Conservation (phyloP, 495 filamentous ascomycete genomes). For the Lepidopterella palustris region DNA sequence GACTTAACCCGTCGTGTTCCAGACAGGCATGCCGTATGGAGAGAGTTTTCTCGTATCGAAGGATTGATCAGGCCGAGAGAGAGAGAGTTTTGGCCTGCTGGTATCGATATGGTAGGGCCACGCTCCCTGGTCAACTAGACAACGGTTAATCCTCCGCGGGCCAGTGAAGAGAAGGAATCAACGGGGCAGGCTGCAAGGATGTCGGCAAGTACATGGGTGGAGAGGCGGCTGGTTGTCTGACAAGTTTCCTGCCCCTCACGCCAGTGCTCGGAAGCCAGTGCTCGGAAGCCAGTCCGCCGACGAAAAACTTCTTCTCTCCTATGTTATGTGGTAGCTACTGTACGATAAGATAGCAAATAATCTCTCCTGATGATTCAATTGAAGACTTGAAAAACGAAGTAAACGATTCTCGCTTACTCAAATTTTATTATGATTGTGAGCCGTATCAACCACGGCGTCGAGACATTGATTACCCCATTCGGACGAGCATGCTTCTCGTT, state of each 20-base stretch:
- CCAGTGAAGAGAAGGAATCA: background rate
- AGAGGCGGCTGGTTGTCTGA: background rate
- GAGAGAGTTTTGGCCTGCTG: conserved; percentile 1
- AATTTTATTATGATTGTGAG: background rate
- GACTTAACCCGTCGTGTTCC: conserved; percentile 9
- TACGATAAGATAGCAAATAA: background rate
- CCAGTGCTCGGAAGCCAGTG: no score
- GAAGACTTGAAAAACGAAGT: background rate
- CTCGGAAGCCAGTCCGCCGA: background rate
- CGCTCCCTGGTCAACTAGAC: background rate
- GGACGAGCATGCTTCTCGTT: background rate
- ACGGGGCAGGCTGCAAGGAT: background rate
- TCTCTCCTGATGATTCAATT: background rate
- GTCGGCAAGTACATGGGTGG: background rate
- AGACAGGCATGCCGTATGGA: conserved; percentile 6
- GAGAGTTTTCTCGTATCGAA: conserved; percentile 7
- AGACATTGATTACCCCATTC: background rate
- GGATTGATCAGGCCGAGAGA: background rate
- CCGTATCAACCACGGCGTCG: background rate
- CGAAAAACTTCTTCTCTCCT: background rate
- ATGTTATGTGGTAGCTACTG: background rate
- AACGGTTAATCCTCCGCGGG: background rate
- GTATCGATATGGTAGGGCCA: conserved; percentile 5
- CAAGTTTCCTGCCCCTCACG: background rate
- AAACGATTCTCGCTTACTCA: background rate